Evolutionary conservation across 2,329 filamentous ascomycete genomes (phyloP), one percentile per base, ranked within the genome.

Genomic region (Lecanicillium sp.): DNA sequence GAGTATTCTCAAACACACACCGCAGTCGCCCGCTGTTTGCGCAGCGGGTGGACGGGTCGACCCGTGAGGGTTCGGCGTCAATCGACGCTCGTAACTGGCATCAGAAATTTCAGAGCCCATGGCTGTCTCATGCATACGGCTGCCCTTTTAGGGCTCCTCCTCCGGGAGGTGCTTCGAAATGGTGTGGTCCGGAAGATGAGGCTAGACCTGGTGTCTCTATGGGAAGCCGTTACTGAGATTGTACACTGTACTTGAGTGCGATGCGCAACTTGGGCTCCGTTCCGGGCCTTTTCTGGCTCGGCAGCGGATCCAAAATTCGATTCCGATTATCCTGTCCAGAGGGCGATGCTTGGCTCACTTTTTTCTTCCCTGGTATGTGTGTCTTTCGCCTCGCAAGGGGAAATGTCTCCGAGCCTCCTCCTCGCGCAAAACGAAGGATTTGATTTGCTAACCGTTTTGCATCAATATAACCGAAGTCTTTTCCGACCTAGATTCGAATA

Each of bases 201-300:
- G 20, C 37, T 14, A 29, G 33, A 36, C 33, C 44, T 57, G 51
- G 57, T 58, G 62, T 73, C 69, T 75, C 81, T 84, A 79, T 88
- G 83, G 82, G 81, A 80, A 84, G 83, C 77, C 78, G 71, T 81
- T 85, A 81, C 81, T 82, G 81, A 87, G 83, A 87, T 87, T 80
- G 83, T 87, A 77, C 68, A 59, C 48, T 72, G 81, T 79, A 87
- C 82, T 85, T 84, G 71, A 88, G 84, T 88, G 81, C 84, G 85
- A 89, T 88, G 85, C 81, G 82, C 81, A 75, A 83, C 82, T 76
- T 87, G 45, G 56, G 58, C 41, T 48, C 52, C 62, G 22, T 6
- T 11, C 22, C 11, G 22, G 11, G 22, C 22, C 72, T 77, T 39
- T n/a, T 18, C 32, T 30, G 25, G 27, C 17, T 29, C 36, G 19